phyloP scores from a whole-genome alignment of 2,329 filamentous ascomycete species.

The Thyridium curvatum region DNA sequence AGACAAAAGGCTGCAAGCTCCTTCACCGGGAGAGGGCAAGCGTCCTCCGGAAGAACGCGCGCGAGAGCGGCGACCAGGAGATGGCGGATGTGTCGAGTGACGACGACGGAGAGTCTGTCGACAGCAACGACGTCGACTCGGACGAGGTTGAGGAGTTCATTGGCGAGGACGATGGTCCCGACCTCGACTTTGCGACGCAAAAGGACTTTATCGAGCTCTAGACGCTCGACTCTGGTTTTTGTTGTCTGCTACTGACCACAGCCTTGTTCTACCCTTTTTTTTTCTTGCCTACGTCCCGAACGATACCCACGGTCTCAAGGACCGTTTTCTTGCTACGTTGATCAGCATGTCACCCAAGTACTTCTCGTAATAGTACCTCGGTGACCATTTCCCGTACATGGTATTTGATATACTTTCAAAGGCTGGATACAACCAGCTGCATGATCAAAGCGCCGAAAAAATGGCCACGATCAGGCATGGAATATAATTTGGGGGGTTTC shows the following conservation, averaged over 20 bases:
- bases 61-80: slow-evolving; percentile 41
- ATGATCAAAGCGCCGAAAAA: no score
- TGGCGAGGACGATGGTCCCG: slow-evolving; percentile 39
- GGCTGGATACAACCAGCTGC: no score
- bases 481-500: no score
- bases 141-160: slow-evolving; percentile 66
- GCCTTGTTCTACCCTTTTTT: slow-evolving; percentile 16
- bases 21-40: slow-evolving; percentile 85
- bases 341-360: no score
- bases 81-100: slow-evolving; percentile 72
- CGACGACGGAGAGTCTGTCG: slow-evolving; percentile 60
- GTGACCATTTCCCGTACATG: no score
- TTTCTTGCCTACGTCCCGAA: slow-evolving; percentile 5
- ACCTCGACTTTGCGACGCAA: slow-evolving; percentile 49
- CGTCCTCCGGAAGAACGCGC: slow-evolving; percentile 63
- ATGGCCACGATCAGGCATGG: no score
- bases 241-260: slow-evolving; percentile 11
- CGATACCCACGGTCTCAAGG: no score
- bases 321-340: no score
- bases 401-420: no score
- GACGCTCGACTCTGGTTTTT: slow-evolving; percentile 11
- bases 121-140: slow-evolving; percentile 75
- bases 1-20: slow-evolving; percentile 73
- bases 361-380: no score
- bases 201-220: slow-evolving; percentile 53